Conservation (phyloP, 768 basidiomycete genomes). For the Panaeolus papilionaceus region DNA sequence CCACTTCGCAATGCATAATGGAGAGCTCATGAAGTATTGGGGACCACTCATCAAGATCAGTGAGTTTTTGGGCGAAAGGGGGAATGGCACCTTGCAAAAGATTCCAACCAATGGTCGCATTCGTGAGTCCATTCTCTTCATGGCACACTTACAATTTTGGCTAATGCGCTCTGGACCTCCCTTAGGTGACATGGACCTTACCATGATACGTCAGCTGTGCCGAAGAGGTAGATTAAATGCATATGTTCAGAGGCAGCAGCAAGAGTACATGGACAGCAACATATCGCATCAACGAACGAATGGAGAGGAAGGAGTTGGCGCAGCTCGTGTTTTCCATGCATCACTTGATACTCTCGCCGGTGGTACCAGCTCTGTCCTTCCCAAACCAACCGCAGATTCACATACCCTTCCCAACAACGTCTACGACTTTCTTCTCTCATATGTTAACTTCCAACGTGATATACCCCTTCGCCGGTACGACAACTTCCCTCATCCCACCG, state of each 20-base stretch:
- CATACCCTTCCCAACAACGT: neutral
- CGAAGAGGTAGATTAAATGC: slow-evolving; percentile 22
- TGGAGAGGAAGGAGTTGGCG: neutral
- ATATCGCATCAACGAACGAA: too few species aligned
- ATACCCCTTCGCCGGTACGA: slow-evolving; percentile 15
- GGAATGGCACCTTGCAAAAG: slow-evolving; percentile 16
- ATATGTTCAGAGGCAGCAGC: neutral
- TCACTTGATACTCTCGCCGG: neutral
- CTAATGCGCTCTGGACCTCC: neutral
- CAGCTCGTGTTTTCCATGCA: neutral
- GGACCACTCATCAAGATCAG: slow-evolving; percentile 15
- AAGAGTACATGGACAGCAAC: neutral
- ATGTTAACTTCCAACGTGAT: neutral
- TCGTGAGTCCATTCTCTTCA: neutral
- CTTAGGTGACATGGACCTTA: slow-evolving; percentile 32
- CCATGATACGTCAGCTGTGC: slow-evolving; percentile 29
- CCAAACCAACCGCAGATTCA: neutral
- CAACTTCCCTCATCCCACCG: slow-evolving; percentile 23
- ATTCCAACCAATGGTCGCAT: slow-evolving; percentile 12
- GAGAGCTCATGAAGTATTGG: slow-evolving; percentile 17
- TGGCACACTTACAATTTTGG: too few species aligned
- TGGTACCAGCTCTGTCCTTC: neutral
- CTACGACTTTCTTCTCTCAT: neutral
- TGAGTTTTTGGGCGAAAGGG: slow-evolving; percentile 17
- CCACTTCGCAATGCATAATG: slow-evolving; percentile 20